These are phyloP conservation scores for Naegleria lovaniensis DNA, from an alignment of 208 protist genomes.

Conservation along the genomic window DNA sequence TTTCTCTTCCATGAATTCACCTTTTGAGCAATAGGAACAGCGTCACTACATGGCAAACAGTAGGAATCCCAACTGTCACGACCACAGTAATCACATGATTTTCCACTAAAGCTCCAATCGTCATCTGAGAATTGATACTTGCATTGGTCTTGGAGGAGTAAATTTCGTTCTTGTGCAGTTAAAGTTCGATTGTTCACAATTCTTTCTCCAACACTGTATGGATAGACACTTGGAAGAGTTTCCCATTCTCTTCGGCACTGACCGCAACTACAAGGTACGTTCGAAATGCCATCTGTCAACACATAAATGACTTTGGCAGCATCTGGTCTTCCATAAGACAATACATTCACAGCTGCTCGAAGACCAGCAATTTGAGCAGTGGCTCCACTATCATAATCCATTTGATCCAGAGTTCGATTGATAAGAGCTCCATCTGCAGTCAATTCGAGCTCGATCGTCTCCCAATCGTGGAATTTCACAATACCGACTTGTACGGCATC, in stretches of 20 bases:
- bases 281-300: not conserved
- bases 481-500: no score
- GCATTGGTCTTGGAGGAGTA: not conserved
- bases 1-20: not conserved
- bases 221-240: not conserved
- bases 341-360: no score
- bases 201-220: no score
- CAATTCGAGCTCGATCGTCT: no score
- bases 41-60: not conserved
- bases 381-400: no score
- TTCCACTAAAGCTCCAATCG: not conserved
- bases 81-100: not conserved
- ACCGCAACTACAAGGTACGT: not conserved
- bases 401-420: no score
- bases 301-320: not conserved
- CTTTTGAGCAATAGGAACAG: not conserved
- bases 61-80: not conserved
- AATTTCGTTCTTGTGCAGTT: not conserved
- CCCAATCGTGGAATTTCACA: no score
- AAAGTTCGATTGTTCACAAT: not conserved
- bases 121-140: no score
- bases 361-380: no score
- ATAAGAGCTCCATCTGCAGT: no score
- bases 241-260: not conserved
- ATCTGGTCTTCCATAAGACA: no score